A percentile compares a stretch with the other conserved stretches of the same genome.
phyloP scores from a whole-genome alignment of 257 asterid genomes.

The Catharanthus roseus region DNA sequence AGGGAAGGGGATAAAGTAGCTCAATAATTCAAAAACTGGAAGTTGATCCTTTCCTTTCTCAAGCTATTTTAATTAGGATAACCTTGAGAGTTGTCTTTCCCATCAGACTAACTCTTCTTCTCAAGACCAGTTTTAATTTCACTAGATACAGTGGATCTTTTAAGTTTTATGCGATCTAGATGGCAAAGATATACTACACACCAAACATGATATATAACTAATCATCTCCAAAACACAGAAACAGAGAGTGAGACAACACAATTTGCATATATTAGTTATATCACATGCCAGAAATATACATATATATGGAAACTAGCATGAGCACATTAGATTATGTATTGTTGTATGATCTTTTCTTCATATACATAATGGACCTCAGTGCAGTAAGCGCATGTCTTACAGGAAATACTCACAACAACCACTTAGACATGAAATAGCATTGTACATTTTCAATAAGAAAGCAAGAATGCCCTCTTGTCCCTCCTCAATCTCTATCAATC shows the following conservation, averaged over 20 bases:
- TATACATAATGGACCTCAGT: background rate
- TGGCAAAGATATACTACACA: background rate
- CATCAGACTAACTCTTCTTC: background rate
- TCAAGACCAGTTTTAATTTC: background rate
- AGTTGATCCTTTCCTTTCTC: background rate
- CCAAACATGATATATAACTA: background rate
- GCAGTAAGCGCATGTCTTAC: background rate
- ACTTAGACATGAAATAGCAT: background rate
- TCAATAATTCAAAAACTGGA: background rate
- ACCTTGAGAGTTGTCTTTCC: background rate
- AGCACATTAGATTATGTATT: background rate
- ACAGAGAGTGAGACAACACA: background rate
- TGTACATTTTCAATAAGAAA: background rate
- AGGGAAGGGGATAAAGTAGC: background rate
- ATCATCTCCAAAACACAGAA: background rate
- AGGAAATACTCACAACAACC: background rate
- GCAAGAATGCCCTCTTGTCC: too few relatives aligned
- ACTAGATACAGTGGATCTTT: background rate
- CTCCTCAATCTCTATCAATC: too few relatives aligned
- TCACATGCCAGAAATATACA: background rate
- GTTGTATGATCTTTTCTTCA: background rate
- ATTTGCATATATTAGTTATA: background rate
- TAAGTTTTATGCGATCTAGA: background rate
- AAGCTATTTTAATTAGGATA: constrained; percentile 1
- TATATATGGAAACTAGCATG: background rate